Evolutionary conservation across 1,284 basidiomycete genomes (phyloP), one percentile per base, ranked within the genome.

Genomic region (Flammula alnicola): DNA sequence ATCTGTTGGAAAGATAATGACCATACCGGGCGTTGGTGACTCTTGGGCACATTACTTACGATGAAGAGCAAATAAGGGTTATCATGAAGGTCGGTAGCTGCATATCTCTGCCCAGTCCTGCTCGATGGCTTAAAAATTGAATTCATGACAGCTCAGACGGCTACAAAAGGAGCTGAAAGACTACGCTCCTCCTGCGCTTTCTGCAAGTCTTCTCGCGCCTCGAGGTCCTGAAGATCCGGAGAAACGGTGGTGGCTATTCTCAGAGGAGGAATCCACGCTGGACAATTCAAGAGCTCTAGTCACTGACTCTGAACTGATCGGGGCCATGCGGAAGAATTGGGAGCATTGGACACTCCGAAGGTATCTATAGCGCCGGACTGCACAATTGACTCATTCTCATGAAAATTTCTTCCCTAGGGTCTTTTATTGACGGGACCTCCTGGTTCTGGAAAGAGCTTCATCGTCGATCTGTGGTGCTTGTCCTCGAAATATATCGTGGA

Each of bases 391-490:
- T n/a, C n/a, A n/a, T n/a, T n/a, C n/a, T n/a, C n/a, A n/a, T n/a
- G n/a, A n/a, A n/a, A n/a, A n/a, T n/a, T n/a, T n/a, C n/a, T 39
- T 16, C 12, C 31, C 5, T 56, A 87, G 88, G 88, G 88, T 11
- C 80, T 91, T 54, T 75, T 92, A 3, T 70, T 92, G 8, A 84
- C 87, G 50, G 88, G 89, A 4, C 86, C 89, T 11, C 88, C 91
- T 0, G 88, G 90, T 11, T 86, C 83, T 1, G 90, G 89, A 32
- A 93, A 92, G 65, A 83, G 80, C 33, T 78, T 90, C 55, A 67
- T 89, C 11, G 76, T 88, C 44, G 81, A 88, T 58, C 72, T 88
- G 20, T 87, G 87, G 75, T 84, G 51, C 81, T 89, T 55, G 78
- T 88, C 0, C 75, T 90, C 7, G 81, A 82, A 37, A 74, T 90